phyloP scores from a whole-genome alignment of 1,284 basidiomycete species.

The Cryptococcus sp. region DNA sequence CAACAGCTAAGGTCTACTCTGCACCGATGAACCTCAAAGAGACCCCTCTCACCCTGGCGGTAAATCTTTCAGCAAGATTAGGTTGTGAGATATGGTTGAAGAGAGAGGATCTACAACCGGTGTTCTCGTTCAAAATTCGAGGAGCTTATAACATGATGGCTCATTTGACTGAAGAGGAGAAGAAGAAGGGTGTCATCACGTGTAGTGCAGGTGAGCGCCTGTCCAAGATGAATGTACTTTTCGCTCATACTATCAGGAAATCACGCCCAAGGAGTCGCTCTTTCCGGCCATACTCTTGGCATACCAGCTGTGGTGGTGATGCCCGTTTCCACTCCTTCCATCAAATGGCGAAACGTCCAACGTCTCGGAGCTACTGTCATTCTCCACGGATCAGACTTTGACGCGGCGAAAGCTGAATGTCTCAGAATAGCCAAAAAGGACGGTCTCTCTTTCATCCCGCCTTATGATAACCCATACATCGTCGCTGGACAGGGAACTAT shows the following conservation, averaged over 20 bases:
- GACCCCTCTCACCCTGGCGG: constrained; percentile 82
- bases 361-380: constrained; percentile 92
- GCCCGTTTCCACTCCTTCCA: constrained; percentile 90
- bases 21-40: constrained; percentile 66
- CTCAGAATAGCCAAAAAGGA: constrained; percentile 71
- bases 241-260: constrained; percentile 63
- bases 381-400: constrained; percentile 87
- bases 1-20: constrained; percentile 78
- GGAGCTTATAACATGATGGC: constrained; percentile 99
- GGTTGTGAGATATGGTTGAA: constrained; percentile 96
- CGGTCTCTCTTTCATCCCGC: constrained; percentile 86
- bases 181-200: constrained; percentile 96
- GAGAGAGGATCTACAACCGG: constrained; percentile 95
- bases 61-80: constrained; percentile 76
- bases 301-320: constrained; percentile 98
- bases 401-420: constrained; percentile 94
- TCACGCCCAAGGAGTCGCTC: constrained; percentile 96
- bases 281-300: constrained; percentile 77
- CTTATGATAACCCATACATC: constrained; percentile 94
- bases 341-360: constrained; percentile 92
- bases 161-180: constrained; percentile 75
- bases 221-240: neutral
- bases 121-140: constrained; percentile 97
- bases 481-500: constrained; percentile 97
- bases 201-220: constrained; percentile 83